Evolutionary conservation across 2,329 filamentous ascomycete species (phyloP).

Genomic region (Periconia sp.): DNA sequence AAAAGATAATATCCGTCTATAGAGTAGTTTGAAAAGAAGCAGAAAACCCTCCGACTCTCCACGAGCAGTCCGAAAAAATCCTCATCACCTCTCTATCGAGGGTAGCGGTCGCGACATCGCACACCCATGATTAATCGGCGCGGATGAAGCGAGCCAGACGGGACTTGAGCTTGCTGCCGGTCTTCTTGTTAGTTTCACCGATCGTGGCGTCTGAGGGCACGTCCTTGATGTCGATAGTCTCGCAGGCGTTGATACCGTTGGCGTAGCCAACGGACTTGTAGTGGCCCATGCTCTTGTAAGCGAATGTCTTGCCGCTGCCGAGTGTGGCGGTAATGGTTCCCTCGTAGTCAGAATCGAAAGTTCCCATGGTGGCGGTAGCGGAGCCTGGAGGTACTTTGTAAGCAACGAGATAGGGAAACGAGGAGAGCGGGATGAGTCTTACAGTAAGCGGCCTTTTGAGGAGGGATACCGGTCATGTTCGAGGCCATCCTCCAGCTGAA

Average conservation of each 20-base stretch:
- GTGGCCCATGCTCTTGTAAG: background rate
- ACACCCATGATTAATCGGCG: background rate
- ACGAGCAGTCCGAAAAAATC: too few relatives aligned
- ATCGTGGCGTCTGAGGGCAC: background rate
- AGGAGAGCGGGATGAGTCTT: background rate
- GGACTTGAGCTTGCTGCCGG: background rate
- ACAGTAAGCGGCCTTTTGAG: conserved; percentile 1
- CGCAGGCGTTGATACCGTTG: background rate
- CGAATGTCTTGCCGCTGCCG: conserved; percentile 1
- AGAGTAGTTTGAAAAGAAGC: too few relatives aligned
- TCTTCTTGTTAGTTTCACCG: background rate
- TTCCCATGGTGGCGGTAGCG: conserved; percentile 1
- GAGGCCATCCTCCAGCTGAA: background rate
- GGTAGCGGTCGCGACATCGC: too few relatives aligned
- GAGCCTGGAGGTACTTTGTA: background rate
- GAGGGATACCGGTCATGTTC: background rate
- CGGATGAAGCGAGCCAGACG: background rate
- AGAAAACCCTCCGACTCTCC: too few relatives aligned
- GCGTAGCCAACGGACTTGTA: conserved; percentile 1
- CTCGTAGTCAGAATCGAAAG: conserved; percentile 1
- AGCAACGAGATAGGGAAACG: background rate
- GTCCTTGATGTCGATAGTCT: background rate
- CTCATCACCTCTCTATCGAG: too few relatives aligned
- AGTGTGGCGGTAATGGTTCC: background rate
- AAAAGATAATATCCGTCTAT: too few relatives aligned